Base-by-base conservation (phyloP, 2,329 filamentous ascomycete genomes). In the Pseudocercospora cruenta region DNA sequence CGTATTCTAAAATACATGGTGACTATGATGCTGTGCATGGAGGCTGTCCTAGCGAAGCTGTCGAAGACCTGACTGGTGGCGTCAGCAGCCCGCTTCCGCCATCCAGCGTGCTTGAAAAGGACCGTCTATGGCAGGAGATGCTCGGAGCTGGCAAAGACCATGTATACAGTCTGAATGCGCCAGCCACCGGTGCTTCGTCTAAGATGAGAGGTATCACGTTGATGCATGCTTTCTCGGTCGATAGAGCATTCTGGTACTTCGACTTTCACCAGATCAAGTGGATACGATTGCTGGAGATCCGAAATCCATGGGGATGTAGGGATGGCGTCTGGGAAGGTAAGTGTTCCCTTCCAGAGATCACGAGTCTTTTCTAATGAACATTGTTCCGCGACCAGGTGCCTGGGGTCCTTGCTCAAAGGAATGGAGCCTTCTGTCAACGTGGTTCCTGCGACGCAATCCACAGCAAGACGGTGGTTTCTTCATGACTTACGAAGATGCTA, bases 1-100 rank as follows among this genome's bases (percentile, higher is more conserved):
- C 91, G 1, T 94, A 91, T 74, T 91, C 91, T 24, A 94, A 94
- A 76, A 90, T 90, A 0, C 91, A 94, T 71, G 91, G 90, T 2
- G 90, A 94, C 74, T 94, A 90, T 71, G 86, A 85, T 12, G 85
- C 89, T 1, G 90, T 94, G 26, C 85, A 90, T 26, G 91, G 91
- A 6, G 91, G 91, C 0, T 92, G 89, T 74, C 88, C 90, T 19
- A 90, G 83, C 6, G 86, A 87, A 70, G 85, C 83, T 2, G 83
- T 87, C 62, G 86, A 87, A 72, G 85, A 87, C 67, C 57, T 73
- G 60, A 69, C 63, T 39, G 82, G 83, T 61, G 82, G 83, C 57
- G 75, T 84, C 10, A 79, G 63, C 76, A 67, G 69, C 55, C 53
- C 71, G 6, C 65, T 69, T 43, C 62, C 61, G n/a, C 59, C 60